A percentile compares a stretch with the other conserved stretches of the same genome.
Evolutionary conservation across 2,329 filamentous ascomycete species (phyloP).

Genomic region (Colletotrichum eremochloae): DNA sequence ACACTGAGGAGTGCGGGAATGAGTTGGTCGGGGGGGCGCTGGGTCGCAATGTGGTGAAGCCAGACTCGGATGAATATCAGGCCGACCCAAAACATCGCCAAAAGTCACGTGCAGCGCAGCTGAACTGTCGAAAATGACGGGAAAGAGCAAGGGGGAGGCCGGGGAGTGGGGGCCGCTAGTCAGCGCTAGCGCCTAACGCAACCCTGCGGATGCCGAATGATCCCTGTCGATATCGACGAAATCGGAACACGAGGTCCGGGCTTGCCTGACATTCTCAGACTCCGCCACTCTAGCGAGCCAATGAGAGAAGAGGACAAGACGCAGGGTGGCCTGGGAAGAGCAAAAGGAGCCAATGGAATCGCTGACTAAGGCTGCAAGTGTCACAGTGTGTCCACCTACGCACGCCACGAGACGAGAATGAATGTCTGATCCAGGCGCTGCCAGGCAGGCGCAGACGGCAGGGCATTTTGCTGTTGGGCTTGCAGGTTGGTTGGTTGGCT

Average conservation of each 20-base stretch:
- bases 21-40: slow-evolving; percentile 39
- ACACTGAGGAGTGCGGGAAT: slow-evolving; percentile 41
- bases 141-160: background rate
- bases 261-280: slow-evolving; percentile 19
- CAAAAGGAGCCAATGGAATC: background rate
- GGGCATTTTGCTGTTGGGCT: background rate
- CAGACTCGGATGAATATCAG: slow-evolving; percentile 36
- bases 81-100: slow-evolving; percentile 38
- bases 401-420: slow-evolving; percentile 38
- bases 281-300: slow-evolving; percentile 41
- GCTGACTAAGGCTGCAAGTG: slow-evolving; percentile 15
- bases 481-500: background rate
- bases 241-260: slow-evolving; percentile 34
- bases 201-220: background rate
- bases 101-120: slow-evolving; percentile 33
- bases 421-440: slow-evolving; percentile 13
- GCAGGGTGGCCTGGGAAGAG: slow-evolving; percentile 16
- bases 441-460: slow-evolving; percentile 5
- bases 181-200: slow-evolving; percentile 17
- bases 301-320: background rate
- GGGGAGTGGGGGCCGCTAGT: background rate
- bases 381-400: slow-evolving; percentile 23
- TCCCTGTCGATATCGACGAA: slow-evolving; percentile 15
- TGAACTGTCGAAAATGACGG: slow-evolving; percentile 32
- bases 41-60: slow-evolving; percentile 39